phyloP scores from a whole-genome alignment of 768 basidiomycete genomes.

The Russula sp. region DNA sequence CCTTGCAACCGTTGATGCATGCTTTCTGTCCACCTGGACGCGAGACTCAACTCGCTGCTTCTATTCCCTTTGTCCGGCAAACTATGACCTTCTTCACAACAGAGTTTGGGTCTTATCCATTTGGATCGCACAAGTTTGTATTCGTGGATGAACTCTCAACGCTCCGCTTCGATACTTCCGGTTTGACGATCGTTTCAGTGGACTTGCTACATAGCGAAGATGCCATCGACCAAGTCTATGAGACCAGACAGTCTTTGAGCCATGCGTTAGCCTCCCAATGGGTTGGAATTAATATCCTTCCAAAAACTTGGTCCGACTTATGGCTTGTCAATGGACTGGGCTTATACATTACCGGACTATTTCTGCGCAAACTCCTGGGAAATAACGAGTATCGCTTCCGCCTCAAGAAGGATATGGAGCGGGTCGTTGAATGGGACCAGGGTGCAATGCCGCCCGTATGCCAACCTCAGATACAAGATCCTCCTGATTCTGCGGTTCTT shows the following conservation, averaged over 20 bases:
- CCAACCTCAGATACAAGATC: slow-evolving; percentile 77
- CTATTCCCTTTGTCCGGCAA: slow-evolving; percentile 69
- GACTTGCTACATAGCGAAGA: slow-evolving; percentile 84
- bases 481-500: slow-evolving; percentile 70
- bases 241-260: slow-evolving; percentile 77
- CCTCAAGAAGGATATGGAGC: slow-evolving; percentile 93
- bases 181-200: slow-evolving; percentile 67
- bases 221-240: slow-evolving; percentile 88
- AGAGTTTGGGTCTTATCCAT: slow-evolving; percentile 94
- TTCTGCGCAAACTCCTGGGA: slow-evolving; percentile 79
- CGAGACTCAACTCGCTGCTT: slow-evolving; percentile 59
- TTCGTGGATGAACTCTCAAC: slow-evolving; percentile 86
- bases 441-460: slow-evolving; percentile 91
- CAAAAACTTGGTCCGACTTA: slow-evolving; percentile 85
- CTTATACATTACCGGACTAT: slow-evolving; percentile 83
- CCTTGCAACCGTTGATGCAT: slow-evolving; percentile 70
- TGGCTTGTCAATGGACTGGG: slow-evolving; percentile 97
- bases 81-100: slow-evolving; percentile 91
- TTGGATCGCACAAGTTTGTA: slow-evolving; percentile 87
- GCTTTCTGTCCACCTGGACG: slow-evolving; percentile 92
- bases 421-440: slow-evolving; percentile 79
- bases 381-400: slow-evolving; percentile 97
- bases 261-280: slow-evolving; percentile 94
- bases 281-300: slow-evolving; percentile 94
- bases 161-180: slow-evolving; percentile 79